Conservation (phyloP, 1,284 basidiomycete species). For the Marasmius tenuissimus region DNA sequence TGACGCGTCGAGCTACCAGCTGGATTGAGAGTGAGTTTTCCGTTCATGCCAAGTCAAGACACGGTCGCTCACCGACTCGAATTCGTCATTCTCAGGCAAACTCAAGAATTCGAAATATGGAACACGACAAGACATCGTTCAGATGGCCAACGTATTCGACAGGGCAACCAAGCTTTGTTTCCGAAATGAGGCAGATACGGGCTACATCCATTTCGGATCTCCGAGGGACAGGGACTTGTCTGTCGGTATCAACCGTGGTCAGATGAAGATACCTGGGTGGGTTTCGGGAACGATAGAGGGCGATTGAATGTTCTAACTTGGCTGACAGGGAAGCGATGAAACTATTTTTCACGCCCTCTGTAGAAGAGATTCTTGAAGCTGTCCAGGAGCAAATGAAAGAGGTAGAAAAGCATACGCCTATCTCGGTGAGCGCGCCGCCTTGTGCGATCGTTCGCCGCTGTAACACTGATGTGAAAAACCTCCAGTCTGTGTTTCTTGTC, state of each 20-base stretch:
- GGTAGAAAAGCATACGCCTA: slow-evolving; percentile 25
- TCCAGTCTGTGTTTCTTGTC: slow-evolving; percentile 36
- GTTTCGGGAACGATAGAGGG: neutral
- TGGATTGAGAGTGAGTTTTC: slow-evolving; percentile 27
- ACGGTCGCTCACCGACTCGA: neutral
- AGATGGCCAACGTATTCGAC: slow-evolving; percentile 43
- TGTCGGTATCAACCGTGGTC: slow-evolving; percentile 43
- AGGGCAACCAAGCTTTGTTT: slow-evolving; percentile 45
- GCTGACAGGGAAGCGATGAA: slow-evolving; percentile 37
- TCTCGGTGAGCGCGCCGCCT: slow-evolving; percentile 27
- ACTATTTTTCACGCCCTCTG: slow-evolving; percentile 45
- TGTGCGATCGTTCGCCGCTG: neutral
- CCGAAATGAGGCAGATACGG: slow-evolving; percentile 34
- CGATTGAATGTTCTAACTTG: too few species aligned
- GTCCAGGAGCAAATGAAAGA: slow-evolving; percentile 33
- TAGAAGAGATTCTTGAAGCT: slow-evolving; percentile 39
- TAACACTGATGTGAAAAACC: neutral
- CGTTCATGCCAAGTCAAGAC: neutral
- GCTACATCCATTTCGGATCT: slow-evolving; percentile 47
- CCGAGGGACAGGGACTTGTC: slow-evolving; percentile 41
- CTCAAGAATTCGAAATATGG: slow-evolving; percentile 26
- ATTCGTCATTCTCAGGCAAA: slow-evolving; percentile 22
- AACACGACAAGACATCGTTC: slow-evolving; percentile 30
- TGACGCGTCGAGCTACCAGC: slow-evolving; percentile 21
- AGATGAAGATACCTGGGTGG: slow-evolving; percentile 46